Percentiles rank a stretch among this genome's conserved stretches.
phyloP scores from a whole-genome alignment of 1,284 basidiomycete genomes.

The Ustilago lituana region DNA sequence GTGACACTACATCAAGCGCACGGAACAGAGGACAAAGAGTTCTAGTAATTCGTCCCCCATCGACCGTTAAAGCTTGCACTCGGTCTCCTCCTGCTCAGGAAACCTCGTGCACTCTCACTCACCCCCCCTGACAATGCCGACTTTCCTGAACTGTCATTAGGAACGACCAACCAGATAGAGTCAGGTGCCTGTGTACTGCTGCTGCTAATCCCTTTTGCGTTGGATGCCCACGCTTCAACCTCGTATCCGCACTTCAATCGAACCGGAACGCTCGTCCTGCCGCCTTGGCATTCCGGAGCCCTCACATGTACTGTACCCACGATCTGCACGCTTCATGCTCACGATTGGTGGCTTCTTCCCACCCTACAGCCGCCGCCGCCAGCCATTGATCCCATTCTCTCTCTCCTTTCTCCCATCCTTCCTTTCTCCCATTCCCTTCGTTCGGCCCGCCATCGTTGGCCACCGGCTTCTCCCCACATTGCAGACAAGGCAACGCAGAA shows the following conservation, averaged over 20 bases:
- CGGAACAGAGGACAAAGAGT: no score
- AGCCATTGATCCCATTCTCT: neutral
- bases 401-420: neutral
- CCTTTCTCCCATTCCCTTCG: neutral
- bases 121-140: no score
- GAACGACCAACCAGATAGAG: slow-evolving; percentile 1
- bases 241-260: neutral
- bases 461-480: neutral
- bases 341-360: slow-evolving; percentile 10
- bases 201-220: no score
- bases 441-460: no score
- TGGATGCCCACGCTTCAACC: no score
- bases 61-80: no score
- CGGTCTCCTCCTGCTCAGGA: no score
- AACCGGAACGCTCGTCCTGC: neutral
- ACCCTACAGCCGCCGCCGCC: neutral
- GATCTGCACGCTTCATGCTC: slow-evolving; percentile 19
- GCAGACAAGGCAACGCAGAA: neutral
- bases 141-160: slow-evolving; percentile 8
- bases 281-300: no score
- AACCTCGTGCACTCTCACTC: no score
- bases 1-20: no score
- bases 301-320: slow-evolving; percentile 15
- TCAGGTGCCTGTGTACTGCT: slow-evolving; percentile 4
- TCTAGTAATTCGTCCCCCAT: no score